These are phyloP conservation scores for Collybiopsis confluens DNA, from an alignment of 768 basidiomycete genomes.

Conservation along the genomic window DNA sequence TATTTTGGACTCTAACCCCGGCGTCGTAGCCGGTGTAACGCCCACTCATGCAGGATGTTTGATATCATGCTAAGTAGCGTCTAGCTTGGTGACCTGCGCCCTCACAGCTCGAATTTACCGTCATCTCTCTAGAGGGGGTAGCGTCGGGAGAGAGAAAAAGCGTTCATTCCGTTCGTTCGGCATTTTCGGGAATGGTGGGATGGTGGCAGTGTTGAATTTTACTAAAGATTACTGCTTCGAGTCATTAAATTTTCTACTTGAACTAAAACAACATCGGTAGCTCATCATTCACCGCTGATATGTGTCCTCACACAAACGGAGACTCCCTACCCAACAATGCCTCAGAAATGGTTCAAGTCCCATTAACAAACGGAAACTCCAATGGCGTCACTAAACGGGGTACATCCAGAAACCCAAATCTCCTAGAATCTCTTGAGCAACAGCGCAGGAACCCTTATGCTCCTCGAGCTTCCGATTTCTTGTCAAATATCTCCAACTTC, in stretches of 20 bases:
- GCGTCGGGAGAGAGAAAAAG: too few relatives aligned
- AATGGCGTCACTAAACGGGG: conserved; percentile 37
- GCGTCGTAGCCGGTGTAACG: too few relatives aligned
- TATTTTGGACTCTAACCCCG: too few relatives aligned
- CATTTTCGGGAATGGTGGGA: too few relatives aligned
- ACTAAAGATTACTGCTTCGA: not conserved
- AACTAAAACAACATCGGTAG: not conserved
- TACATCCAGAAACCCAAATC: conserved; percentile 27
- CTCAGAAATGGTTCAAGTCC: conserved; percentile 71
- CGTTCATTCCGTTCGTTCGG: too few relatives aligned
- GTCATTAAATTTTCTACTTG: conserved; percentile 1
- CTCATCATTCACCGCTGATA: conserved; percentile 24
- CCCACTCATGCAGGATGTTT: too few relatives aligned
- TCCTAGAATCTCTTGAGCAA: conserved; percentile 27
- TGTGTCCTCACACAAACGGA: conserved; percentile 62
- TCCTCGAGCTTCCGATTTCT: conserved; percentile 86
- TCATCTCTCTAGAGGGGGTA: too few relatives aligned
- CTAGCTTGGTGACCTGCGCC: too few relatives aligned
- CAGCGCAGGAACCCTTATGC: conserved; percentile 76
- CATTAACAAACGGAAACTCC: conserved; percentile 41
- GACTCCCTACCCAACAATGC: conserved; percentile 40
- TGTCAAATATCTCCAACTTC: conserved; percentile 90
- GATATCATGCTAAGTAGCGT: too few relatives aligned
- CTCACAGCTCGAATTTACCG: too few relatives aligned
- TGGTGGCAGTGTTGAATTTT: not conserved